A percentile compares a stretch with the other conserved stretches of the same genome.
Conservation (phyloP, 345 rosid species). For the Aurinia saxatilis region DNA sequence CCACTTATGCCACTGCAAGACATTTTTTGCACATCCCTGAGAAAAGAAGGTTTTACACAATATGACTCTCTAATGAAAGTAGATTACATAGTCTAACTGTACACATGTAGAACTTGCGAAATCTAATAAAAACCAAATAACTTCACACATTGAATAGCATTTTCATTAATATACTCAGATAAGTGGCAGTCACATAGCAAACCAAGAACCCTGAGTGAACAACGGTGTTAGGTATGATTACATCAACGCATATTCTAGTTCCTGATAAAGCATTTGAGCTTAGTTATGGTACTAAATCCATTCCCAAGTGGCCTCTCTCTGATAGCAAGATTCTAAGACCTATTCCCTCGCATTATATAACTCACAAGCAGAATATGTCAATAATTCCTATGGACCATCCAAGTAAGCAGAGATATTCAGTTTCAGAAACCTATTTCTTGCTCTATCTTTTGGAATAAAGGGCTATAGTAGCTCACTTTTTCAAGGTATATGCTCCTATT, state of each 20-base stretch:
- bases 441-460: slow-evolving; percentile 11
- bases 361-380: slow-evolving; percentile 12
- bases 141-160: neutral
- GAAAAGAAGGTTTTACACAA: neutral
- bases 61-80: neutral
- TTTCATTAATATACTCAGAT: neutral
- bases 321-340: slow-evolving; percentile 9
- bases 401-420: neutral
- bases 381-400: slow-evolving; percentile 4
- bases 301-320: neutral
- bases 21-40: neutral
- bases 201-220: neutral
- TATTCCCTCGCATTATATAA: neutral
- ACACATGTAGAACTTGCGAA: neutral
- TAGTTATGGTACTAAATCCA: neutral
- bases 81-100: neutral
- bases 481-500: slow-evolving; percentile 13
- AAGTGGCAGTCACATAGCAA: slow-evolving; percentile 2
- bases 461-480: slow-evolving; percentile 1
- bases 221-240: neutral
- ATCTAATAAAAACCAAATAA: neutral
- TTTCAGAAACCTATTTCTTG: neutral
- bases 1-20: neutral
- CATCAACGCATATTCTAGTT: neutral
- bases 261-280: neutral